Conservation (phyloP, 1,284 basidiomycete species). For the Salmacisia buchloeana region DNA sequence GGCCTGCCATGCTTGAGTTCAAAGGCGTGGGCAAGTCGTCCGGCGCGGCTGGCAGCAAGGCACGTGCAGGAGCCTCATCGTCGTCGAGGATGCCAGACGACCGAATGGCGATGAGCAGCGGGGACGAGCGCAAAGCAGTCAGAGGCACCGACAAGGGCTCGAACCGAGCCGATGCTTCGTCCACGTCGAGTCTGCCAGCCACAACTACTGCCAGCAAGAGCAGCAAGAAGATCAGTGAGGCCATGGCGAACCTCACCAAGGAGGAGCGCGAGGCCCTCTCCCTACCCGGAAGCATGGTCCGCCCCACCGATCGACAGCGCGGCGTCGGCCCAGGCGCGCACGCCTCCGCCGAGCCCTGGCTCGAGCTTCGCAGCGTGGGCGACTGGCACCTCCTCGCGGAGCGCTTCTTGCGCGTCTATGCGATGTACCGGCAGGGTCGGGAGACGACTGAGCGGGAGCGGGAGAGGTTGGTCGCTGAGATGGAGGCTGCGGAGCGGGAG, state of each 20-base stretch:
- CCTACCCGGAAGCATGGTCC: constrained; percentile 1
- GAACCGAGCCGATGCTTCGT: neutral
- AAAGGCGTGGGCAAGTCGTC: neutral
- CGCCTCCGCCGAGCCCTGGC: constrained; percentile 1
- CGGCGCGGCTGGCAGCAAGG: neutral
- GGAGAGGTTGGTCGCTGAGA: neutral
- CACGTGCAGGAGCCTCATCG: too few relatives aligned
- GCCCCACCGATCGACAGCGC: neutral
- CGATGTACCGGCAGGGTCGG: neutral
- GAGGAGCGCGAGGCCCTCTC: neutral
- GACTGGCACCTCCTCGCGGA: constrained; percentile 2
- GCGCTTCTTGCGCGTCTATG: constrained; percentile 4
- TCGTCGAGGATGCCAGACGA: too few relatives aligned
- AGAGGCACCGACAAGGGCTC: too few relatives aligned
- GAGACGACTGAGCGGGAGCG: neutral
- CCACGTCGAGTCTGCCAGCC: neutral
- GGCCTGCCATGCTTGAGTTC: neutral
- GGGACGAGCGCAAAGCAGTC: too few relatives aligned
- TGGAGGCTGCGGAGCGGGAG: constrained; percentile 7
- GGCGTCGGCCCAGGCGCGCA: neutral
- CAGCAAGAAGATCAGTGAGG: neutral
- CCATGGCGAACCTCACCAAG: neutral
- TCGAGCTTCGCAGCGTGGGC: constrained; percentile 1
- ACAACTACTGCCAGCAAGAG: neutral
- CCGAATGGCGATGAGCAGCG: too few relatives aligned